Evolutionary conservation across 176 grass and related monocot species (phyloP).

Genomic region (Carex myosuroides): DNA sequence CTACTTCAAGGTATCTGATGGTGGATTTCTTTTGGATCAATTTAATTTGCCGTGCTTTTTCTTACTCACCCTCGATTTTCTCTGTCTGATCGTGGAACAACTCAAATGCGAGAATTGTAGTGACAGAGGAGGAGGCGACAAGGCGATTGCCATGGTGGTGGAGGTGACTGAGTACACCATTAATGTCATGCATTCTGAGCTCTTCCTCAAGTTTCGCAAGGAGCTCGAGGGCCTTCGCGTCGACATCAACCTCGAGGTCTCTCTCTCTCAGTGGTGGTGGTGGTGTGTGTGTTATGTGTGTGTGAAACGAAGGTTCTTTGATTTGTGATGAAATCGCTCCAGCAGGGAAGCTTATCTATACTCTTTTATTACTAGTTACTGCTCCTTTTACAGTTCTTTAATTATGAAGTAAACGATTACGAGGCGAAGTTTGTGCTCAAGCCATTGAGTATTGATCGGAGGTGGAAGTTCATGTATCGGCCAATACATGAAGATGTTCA

Average conservation of each 20-base stretch:
- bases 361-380: background rate
- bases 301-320: background rate
- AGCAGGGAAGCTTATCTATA: background rate
- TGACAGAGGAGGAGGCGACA: slow-evolving; percentile 27
- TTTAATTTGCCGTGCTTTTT: no score
- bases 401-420: slow-evolving; percentile 67
- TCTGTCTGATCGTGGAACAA: no score
- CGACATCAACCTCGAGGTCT: slow-evolving; percentile 79
- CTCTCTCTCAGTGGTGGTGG: background rate
- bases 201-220: slow-evolving; percentile 95
- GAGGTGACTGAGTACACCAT: slow-evolving; percentile 62
- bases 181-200: slow-evolving; percentile 74
- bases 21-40: no score
- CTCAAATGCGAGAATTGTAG: no score
- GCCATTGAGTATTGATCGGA: slow-evolving; percentile 53
- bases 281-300: background rate
- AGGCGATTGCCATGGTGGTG: slow-evolving; percentile 15
- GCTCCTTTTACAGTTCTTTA: slow-evolving; percentile 60
- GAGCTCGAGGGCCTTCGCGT: slow-evolving; percentile 78
- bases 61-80: no score
- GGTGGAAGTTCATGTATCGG: slow-evolving; percentile 71
- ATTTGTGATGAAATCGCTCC: background rate
- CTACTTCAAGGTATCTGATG: no score
- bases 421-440: slow-evolving; percentile 85
- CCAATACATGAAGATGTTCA: slow-evolving; percentile 72